Conservation (phyloP, 768 basidiomycete species). For the Calocera viscosa region DNA sequence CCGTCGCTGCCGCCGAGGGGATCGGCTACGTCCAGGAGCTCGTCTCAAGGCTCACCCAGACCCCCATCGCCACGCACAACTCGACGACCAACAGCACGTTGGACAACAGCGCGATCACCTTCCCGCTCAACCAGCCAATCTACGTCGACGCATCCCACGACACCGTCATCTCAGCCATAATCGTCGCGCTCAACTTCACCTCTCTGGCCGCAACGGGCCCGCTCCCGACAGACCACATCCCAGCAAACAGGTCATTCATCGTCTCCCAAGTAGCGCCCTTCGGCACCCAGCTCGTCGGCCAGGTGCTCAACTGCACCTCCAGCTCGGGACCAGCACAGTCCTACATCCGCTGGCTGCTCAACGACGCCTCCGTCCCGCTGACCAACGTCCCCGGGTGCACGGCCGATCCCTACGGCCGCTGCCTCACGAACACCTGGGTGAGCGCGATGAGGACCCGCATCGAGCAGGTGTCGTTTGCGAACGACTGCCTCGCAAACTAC, state of each 20-base stretch:
- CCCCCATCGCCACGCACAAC: constrained; percentile 10
- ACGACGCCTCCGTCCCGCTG: constrained; percentile 75
- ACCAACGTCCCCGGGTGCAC: constrained; percentile 66
- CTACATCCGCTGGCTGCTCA: constrained; percentile 73
- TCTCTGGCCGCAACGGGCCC: constrained; percentile 62
- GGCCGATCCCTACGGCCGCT: constrained; percentile 61
- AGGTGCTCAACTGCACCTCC: constrained; percentile 52
- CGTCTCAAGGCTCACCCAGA: constrained; percentile 11
- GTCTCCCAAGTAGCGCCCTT: constrained; percentile 73
- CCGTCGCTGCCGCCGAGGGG: constrained; percentile 12
- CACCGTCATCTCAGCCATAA: constrained; percentile 33
- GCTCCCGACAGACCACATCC: constrained; percentile 61
- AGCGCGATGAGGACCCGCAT: constrained; percentile 55
- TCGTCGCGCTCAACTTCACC: constrained; percentile 76
- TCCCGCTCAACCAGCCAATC: constrained; percentile 12
- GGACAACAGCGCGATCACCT: constrained; percentile 13
- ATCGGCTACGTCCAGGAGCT: constrained; percentile 14
- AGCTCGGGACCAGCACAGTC: constrained; percentile 28
- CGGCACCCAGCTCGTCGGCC: constrained; percentile 54
- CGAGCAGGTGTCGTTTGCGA: constrained; percentile 53
- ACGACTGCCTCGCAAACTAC: constrained; percentile 50
- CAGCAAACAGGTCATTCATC: constrained; percentile 48
- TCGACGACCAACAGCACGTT: constrained; percentile 11
- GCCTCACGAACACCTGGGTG: constrained; percentile 60
- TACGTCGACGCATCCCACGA: constrained; percentile 10